These are phyloP conservation scores for Phytophthora rubi DNA, from an alignment of 352 stramenopile genomes.

Conservation along the genomic window DNA sequence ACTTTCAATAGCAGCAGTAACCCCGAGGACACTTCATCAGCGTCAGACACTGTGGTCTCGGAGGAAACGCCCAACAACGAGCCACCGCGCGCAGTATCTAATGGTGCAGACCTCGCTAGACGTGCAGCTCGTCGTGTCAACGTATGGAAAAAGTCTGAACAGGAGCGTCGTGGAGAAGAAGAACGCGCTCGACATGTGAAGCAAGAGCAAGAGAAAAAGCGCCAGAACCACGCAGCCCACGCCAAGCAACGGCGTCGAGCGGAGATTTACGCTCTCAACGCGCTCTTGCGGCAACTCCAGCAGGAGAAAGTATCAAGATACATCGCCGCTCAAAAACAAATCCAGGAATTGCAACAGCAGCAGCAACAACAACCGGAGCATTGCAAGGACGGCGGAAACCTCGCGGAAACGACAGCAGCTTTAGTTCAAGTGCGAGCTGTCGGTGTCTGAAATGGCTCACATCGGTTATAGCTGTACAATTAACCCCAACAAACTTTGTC, in stretches of 20 bases:
- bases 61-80: constrained; percentile 1
- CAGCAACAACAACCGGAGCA: neutral
- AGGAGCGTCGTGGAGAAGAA: constrained; percentile 57
- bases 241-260: constrained; percentile 59
- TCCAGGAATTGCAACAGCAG: constrained; percentile 17
- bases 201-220: constrained; percentile 53
- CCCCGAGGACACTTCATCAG: neutral
- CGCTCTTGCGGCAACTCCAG: constrained; percentile 64
- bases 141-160: constrained; percentile 65
- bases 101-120: constrained; percentile 42
- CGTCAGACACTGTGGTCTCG: neutral
- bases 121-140: constrained; percentile 58
- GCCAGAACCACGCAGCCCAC: constrained; percentile 51
- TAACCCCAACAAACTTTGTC: too few relatives aligned
- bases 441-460: constrained; percentile 2
- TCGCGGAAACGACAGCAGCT: neutral
- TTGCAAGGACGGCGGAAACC: neutral
- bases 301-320: constrained; percentile 68
- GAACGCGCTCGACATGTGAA: constrained; percentile 47
- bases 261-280: constrained; percentile 80
- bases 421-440: constrained; percentile 23
- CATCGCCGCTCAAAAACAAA: constrained; percentile 48
- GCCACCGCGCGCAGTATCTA: neutral
- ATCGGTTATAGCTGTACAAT: too few relatives aligned
- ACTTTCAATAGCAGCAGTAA: constrained; percentile 18